Conservation (phyloP, 345 rosid species). For the Moricandia moricandioides region DNA sequence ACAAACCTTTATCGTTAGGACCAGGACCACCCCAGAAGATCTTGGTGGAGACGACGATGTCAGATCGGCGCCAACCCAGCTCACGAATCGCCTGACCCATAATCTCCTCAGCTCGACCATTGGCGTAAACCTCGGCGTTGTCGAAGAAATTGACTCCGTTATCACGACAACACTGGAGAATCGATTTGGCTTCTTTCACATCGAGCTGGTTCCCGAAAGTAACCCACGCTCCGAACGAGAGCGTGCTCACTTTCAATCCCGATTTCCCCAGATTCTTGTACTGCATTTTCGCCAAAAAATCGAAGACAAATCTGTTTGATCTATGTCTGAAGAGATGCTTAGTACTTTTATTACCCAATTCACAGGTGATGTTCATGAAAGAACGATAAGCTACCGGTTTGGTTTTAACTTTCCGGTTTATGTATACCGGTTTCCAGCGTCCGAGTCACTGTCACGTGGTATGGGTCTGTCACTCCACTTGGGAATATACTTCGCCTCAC, state of each 20-base stretch:
- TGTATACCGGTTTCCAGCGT: not conserved
- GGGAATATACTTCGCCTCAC: constrained; percentile 4
- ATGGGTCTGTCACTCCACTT: constrained; percentile 2
- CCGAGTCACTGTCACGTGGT: constrained; percentile 28
- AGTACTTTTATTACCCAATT: not conserved
- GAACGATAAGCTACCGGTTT: constrained; percentile 15
- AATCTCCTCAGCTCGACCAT: constrained; percentile 96
- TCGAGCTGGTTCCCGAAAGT: constrained; percentile 96
- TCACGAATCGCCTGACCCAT: constrained; percentile 98
- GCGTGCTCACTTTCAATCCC: constrained; percentile 89
- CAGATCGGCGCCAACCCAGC: constrained; percentile 94
- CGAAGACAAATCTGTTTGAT: not conserved
- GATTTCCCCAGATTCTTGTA: constrained; percentile 88
- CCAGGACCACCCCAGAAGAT: constrained; percentile 99
- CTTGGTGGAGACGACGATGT: constrained; percentile 89
- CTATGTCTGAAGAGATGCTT: not conserved
- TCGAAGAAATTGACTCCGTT: constrained; percentile 98
- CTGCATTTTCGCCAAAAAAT: constrained; percentile 48
- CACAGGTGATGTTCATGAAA: not conserved
- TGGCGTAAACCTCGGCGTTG: constrained; percentile 97
- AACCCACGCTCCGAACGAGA: constrained; percentile 91
- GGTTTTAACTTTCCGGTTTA: constrained; percentile 5
- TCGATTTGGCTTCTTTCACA: constrained; percentile 90
- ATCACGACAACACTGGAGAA: constrained; percentile 89
- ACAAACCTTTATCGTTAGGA: constrained; percentile 89